Conservation (phyloP, 129 eudicot species). For the Pittosporum tobira region DNA sequence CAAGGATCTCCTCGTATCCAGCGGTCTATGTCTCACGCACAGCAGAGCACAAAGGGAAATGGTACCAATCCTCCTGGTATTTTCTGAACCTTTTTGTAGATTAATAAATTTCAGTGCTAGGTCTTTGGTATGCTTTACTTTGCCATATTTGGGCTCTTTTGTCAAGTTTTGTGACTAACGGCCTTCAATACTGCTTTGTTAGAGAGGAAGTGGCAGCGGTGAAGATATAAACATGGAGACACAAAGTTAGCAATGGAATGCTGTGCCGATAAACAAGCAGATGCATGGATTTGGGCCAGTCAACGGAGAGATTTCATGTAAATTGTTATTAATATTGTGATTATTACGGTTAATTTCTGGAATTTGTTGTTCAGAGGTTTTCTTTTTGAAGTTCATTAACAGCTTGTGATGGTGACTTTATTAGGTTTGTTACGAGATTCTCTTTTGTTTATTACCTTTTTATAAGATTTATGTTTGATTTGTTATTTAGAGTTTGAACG, state of each 20-base stretch:
- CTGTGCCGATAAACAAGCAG: not conserved
- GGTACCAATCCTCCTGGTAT: constrained; percentile 52
- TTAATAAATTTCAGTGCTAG: too few relatives aligned
- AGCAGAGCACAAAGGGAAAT: constrained; percentile 59
- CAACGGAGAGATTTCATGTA: not conserved
- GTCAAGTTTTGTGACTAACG: too few relatives aligned
- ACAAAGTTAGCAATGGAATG: not conserved
- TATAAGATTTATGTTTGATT: constrained; percentile 4
- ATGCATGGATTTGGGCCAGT: not conserved
- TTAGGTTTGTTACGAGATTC: not conserved
- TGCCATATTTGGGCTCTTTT: too few relatives aligned
- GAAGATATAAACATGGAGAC: not conserved
- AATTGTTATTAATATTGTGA: constrained; percentile 3
- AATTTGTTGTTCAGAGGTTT: constrained; percentile 3
- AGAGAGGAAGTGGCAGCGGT: constrained; percentile 67
- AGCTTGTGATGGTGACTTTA: not conserved
- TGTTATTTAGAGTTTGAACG: not conserved
- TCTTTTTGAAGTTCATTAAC: not conserved
- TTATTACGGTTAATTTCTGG: constrained; percentile 6
- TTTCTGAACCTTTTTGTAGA: constrained; percentile 4
- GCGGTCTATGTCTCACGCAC: constrained; percentile 58
- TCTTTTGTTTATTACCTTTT: not conserved
- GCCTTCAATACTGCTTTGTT: too few relatives aligned
- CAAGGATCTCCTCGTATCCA: constrained; percentile 80
- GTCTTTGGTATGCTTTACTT: too few relatives aligned